A percentile compares a stretch with the other conserved stretches of the same genome.
Conservation (phyloP, 768 basidiomycete genomes). For the Candolleomyces efflorescens region DNA sequence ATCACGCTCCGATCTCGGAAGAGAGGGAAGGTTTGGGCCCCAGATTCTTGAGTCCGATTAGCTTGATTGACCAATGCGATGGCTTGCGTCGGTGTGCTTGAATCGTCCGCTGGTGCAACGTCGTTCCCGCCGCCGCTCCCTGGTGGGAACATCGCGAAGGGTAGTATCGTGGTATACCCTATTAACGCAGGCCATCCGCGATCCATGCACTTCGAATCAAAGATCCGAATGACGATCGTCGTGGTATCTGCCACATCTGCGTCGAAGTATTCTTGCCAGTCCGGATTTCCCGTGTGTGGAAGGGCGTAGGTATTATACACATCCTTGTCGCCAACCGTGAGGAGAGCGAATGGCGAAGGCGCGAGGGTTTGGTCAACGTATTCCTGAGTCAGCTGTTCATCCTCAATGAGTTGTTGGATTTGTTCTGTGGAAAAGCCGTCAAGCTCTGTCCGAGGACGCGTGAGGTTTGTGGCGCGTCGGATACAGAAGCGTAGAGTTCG, state of each 20-base stretch:
- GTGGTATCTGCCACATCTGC: constrained; percentile 15
- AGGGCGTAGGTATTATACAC: constrained; percentile 18
- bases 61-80: too few species aligned
- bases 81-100: too few species aligned
- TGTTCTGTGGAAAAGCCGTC: constrained; percentile 12
- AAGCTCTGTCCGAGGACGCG: constrained; percentile 16
- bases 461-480: constrained; percentile 13
- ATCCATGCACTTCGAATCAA: constrained; percentile 20
- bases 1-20: not conserved
- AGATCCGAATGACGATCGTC: constrained; percentile 18
- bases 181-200: constrained; percentile 17
- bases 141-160: constrained; percentile 14
- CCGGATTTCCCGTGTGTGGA: constrained; percentile 11
- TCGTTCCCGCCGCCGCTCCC: not conserved
- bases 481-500: constrained; percentile 17
- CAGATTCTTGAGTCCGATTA: too few species aligned
- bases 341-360: constrained; percentile 18
- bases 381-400: constrained; percentile 4
- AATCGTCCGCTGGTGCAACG: too few species aligned
- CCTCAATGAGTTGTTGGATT: constrained; percentile 3
- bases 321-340: constrained; percentile 19
- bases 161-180: constrained; percentile 18
- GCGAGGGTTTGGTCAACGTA: constrained; percentile 9
- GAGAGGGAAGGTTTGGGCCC: not conserved
- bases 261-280: constrained; percentile 20